These are phyloP conservation scores for Prosopis cineraria DNA, from an alignment of 306 rosid species.

Conservation along the genomic window DNA sequence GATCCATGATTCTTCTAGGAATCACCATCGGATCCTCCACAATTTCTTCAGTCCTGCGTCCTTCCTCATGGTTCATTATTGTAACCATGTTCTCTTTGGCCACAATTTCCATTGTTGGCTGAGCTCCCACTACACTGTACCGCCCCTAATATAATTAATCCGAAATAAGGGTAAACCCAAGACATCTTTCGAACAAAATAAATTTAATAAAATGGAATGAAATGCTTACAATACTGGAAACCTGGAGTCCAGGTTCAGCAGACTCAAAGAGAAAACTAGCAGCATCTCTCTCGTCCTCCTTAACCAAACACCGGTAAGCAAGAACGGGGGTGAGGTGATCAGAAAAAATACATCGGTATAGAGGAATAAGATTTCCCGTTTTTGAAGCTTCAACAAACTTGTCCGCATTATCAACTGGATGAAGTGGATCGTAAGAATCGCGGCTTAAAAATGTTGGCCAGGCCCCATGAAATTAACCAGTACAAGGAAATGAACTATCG, in stretches of 20 bases:
- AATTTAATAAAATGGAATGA: not conserved
- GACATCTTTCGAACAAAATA: not conserved
- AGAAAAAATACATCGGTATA: slow-evolving; percentile 72
- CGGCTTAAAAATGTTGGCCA: not conserved
- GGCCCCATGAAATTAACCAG: not conserved
- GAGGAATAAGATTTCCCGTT: slow-evolving; percentile 83
- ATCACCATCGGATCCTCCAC: slow-evolving; percentile 78
- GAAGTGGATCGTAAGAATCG: slow-evolving; percentile 22
- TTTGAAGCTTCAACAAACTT: slow-evolving; percentile 76
- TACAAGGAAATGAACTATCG: not conserved
- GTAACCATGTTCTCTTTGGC: slow-evolving; percentile 93
- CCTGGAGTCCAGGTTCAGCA: slow-evolving; percentile 75
- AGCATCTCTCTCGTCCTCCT: slow-evolving; percentile 96
- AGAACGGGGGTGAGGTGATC: slow-evolving; percentile 96
- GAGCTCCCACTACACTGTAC: slow-evolving; percentile 89
- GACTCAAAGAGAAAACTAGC: slow-evolving; percentile 93
- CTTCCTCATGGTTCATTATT: slow-evolving; percentile 75
- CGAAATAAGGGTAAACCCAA: slow-evolving; percentile 15
- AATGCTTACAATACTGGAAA: slow-evolving; percentile 67
- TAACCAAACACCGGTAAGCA: slow-evolving; percentile 94
- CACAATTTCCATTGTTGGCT: slow-evolving; percentile 89
- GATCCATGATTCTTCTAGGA: slow-evolving; percentile 78
- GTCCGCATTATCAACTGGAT: slow-evolving; percentile 62
- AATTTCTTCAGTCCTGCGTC: slow-evolving; percentile 67
- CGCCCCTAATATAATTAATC: slow-evolving; percentile 61